Evolutionary conservation across 805 yeast species (phyloP), one percentile per base, ranked within the genome.

Genomic region (Candida koratica): DNA sequence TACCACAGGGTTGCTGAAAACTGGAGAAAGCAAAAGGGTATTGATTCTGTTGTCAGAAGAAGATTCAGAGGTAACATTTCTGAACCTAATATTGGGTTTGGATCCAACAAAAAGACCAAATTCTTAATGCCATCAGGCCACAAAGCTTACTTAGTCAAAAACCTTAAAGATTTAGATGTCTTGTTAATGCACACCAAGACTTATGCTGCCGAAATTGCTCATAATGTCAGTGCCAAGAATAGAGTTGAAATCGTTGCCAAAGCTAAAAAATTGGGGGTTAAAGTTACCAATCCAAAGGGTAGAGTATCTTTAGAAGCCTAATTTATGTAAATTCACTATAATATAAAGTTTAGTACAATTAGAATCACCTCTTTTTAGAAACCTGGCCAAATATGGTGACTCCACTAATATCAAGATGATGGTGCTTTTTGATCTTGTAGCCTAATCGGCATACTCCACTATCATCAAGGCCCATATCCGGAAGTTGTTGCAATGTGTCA

Each of bases 1-100:
- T 90, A 88, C 77, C 82, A 81, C 81, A 89, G 99, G 77, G 96
- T 93, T 59, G 76, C 86, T 64, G 97, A 87, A 77, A 83, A 81
- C 82, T 94, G 98, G 98, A 93, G 99, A 87, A 90, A 93, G 79
- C 99, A 94, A 78, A 93, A 93, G 86, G 99, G 99, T 93, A 93
- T 93, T 70, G 99, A 93, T 81, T 89, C 97, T 58, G 81, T 87
- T 77, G 97, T 94, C 71, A 93, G 99, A 81, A 90, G 98, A 81
- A 84, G 93, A 81, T 93, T 93, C 95, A 87, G 97, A 83, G 98
- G 98, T 68, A 84, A 90, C 75, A 86, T 93, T 69, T 79, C 89
- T 62, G 95, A 90, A 81, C 99, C 99, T 80, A 89, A 84, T 79
- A 89, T 93, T 64, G 99, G 99, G 81, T 93, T 86, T 81, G 97